Evolutionary conservation across 768 basidiomycete genomes (phyloP), one percentile per base, ranked within the genome.

Genomic region (Auriscalpium microsporum): DNA sequence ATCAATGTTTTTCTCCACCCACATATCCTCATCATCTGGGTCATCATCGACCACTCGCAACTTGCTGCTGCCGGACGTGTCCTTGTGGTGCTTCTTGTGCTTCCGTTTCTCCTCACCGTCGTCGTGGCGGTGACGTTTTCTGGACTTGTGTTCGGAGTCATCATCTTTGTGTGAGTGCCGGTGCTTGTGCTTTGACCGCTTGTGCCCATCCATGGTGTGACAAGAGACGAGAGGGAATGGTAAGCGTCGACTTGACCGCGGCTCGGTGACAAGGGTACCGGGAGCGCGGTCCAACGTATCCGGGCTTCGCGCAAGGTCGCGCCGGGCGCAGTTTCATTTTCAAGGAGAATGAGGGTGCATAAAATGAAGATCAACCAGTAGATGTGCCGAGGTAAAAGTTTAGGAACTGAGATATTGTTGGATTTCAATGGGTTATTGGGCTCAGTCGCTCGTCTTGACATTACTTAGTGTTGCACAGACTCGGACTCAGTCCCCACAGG

Each of bases 1-100:
- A 64, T 84, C 83, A 38, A 91, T 82, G 62, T 90, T 89, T 75
- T 90, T 91, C 73, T 93, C 93, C 21, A 84, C 78, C 92, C 92
- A 94, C 73, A 90, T 79, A 54, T 84, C 84, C 16, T 84, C 82
- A 65, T 83, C 84, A 58, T 82, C 74, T 14, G 78, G 76, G 64
- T 93, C 86, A 62, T 92, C 88, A 65, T 90, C 90, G 0, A 79
- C 73, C 36, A 82, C 73, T 8, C 67, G 65, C 28, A 86, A 68
- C 36, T 78, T 76, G 35, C 17, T 34, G 21, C 10, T 48, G 14
- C 67, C 45, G 53, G 64, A 58, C 56, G 69, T 75, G 60, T 64
- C 68, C 54, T 62, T 67, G 28, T 28, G 28, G 33, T 64, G 67
- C 50, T 72, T 75, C 56, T 72, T 72, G 53, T 64, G 62, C 48